Evolutionary conservation across 2,329 filamentous ascomycete genomes (phyloP), one percentile per base, ranked within the genome.

Genomic region (Trichoderma arundinaceum): DNA sequence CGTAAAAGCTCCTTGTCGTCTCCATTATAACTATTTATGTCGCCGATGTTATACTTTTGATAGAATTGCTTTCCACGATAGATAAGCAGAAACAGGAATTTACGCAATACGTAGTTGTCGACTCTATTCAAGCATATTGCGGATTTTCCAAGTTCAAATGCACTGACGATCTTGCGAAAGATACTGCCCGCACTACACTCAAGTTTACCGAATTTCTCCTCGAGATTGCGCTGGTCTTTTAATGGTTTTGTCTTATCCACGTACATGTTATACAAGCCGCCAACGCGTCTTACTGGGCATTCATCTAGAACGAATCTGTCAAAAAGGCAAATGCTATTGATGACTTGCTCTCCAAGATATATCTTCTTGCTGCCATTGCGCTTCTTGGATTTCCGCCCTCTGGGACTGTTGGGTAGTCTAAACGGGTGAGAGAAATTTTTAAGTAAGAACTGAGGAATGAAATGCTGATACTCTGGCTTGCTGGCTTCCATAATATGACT

Each of bases 401-500:
- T 39, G 15, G 13, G 28, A 15, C 35, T 46, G 19, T 59, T 12
- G 15, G 43, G 52, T 9, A 13, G 12, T 4, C 22, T 35, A 56
- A 41, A 56, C 1, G 39, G 39, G 38, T 63, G 59, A 28, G 59
- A 28, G 39, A 53, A 63, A 33, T 54, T 63, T 17, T 44, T 63
- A 17, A 63, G 46, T 10, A 63, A 33, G 17, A 56, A 63, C 5
- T 63, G 59, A 43, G 59, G 59, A 33, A 63, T 63, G 28, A 63
- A 63, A 19, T 63, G 59, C 28, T 63, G 59, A 33, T 63, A 56
- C 15, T 53, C 19, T 13, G 17, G 39, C 49, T 63, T 63, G 6
- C 7, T 8, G 17, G 17, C n/a, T 13, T 54, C 51, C 51, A 54
- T 54, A 22, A 9, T 54, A 91, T 93, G 84, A 93, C 90, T 48